Base-by-base conservation (phyloP, 2,329 filamentous ascomycete species). In the Cytospora leucostoma region DNA sequence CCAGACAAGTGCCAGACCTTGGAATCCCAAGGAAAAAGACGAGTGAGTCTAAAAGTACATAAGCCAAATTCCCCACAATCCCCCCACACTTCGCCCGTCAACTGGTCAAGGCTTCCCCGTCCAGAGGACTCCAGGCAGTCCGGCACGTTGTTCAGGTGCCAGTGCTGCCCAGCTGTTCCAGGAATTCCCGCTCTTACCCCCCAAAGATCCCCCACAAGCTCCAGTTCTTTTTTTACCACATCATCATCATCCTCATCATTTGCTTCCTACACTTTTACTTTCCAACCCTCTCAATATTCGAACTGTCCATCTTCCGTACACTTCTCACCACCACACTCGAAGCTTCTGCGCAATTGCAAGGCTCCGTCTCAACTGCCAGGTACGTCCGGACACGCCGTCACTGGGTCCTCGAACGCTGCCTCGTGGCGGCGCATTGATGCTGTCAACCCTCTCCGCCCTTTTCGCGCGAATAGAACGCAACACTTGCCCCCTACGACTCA, bases 141-240 rank as follows among this genome's bases (percentile, higher is more conserved):
- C 27, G 27, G 27, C 27, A 27, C 2, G 27, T 27, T 27, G 27
- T 27, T 27, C 27, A 27, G 27, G 27, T 27, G 27, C n/a, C n/a
- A n/a, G n/a, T n/a, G n/a, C n/a, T n/a, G n/a, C 27, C 27, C 27
- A 27, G 27, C 27, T 27, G 27, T 27, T 27, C 27, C 35, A 37
- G 35, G 17, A 47, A 47, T 47, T 17, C 8, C 44, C 27, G 27
- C 13, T 17, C 44, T 7, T 44, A 0, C 8, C 21, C 21, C 44
- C 44, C 27, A n/a, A n/a, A 47, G 8, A n/a, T 47, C 44, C 44
- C 44, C 44, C 44, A 47, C 44, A n/a, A 47, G n/a, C n/a, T 47
- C 44, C 44, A 47, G 44, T 47, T 47, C 44, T 47, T 47, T 27
- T 27, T 47, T 47, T 47, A 47, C 44, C 44, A 47, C 44, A 47